phyloP scores from a whole-genome alignment of 176 grass and related monocot genomes.

The Elymus sibiricus region DNA sequence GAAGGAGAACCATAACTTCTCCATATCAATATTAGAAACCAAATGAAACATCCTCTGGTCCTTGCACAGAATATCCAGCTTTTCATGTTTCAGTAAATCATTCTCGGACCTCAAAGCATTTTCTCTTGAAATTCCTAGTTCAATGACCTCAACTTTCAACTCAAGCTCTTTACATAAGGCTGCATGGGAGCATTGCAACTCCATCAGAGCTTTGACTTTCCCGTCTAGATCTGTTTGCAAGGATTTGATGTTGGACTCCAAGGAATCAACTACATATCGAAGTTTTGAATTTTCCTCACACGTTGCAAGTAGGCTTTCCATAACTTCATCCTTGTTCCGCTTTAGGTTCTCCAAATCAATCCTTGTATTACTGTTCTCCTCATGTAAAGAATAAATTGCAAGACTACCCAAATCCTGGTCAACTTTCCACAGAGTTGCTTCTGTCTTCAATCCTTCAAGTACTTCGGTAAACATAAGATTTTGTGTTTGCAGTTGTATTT shows the following conservation, averaged over 20 bases:
- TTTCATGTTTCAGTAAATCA: slow-evolving; percentile 52
- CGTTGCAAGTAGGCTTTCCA: slow-evolving; percentile 21
- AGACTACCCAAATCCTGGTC: slow-evolving; percentile 39
- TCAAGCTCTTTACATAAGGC: slow-evolving; percentile 41
- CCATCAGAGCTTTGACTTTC: slow-evolving; percentile 41
- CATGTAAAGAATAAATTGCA: slow-evolving; percentile 40
- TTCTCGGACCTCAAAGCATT: slow-evolving; percentile 47
- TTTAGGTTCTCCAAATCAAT: slow-evolving; percentile 31
- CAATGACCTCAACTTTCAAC: slow-evolving; percentile 36
- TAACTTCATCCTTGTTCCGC: slow-evolving; percentile 25
- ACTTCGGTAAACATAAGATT: slow-evolving; percentile 31
- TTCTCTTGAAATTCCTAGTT: slow-evolving; percentile 32
- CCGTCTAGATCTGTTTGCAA: slow-evolving; percentile 46
- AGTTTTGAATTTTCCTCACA: slow-evolving; percentile 46
- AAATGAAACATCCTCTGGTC: slow-evolving; percentile 31
- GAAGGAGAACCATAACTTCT: slow-evolving; percentile 43
- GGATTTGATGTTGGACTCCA: slow-evolving; percentile 40
- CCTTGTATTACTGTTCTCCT: slow-evolving; percentile 42
- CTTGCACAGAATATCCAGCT: slow-evolving; percentile 36
- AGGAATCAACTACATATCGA: slow-evolving; percentile 34
- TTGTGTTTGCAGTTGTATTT: slow-evolving; percentile 35
- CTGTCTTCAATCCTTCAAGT: slow-evolving; percentile 50
- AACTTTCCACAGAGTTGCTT: slow-evolving; percentile 60
- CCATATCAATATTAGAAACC: slow-evolving; percentile 29
- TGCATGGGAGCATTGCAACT: slow-evolving; percentile 40